Conservation (phyloP, 768 basidiomycete genomes). For the Mycena maculata region DNA sequence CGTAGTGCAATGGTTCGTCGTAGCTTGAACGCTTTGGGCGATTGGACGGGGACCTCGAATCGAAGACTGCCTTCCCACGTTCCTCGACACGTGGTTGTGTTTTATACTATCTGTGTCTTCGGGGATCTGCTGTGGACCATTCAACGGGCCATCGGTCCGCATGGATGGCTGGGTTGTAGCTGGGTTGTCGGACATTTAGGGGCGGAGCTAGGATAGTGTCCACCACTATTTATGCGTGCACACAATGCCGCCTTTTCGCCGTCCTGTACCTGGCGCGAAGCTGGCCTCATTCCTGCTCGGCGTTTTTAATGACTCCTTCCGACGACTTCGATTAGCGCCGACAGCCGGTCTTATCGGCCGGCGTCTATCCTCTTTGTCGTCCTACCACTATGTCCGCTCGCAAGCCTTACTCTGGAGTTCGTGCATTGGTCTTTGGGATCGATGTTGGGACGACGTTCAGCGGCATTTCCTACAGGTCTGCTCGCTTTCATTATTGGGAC, state of each 20-base stretch:
- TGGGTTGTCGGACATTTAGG: background rate
- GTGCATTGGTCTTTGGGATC: constrained; percentile 61
- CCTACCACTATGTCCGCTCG: constrained; percentile 33
- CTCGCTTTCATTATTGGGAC: background rate
- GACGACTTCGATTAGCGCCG: constrained; percentile 17
- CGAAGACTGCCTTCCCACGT: background rate
- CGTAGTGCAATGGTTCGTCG: background rate
- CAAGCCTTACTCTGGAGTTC: constrained; percentile 54
- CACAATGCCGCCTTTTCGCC: background rate
- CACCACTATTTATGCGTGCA: background rate
- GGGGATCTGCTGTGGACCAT: background rate
- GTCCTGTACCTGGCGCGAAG: background rate
- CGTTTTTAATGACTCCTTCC: background rate
- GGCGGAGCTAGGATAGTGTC: background rate
- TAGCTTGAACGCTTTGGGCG: no score
- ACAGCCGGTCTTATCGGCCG: background rate
- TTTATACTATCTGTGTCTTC: background rate
- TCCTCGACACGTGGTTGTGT: constrained; percentile 5
- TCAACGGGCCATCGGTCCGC: background rate
- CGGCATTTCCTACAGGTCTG: constrained; percentile 39
- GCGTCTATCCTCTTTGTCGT: background rate
- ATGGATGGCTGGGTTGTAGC: no score
- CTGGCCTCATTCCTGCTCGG: background rate
- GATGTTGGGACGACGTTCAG: constrained; percentile 66
- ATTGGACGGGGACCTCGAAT: no score